Percentiles rank a stretch among this genome's conserved stretches.
Evolutionary conservation across 805 yeast genomes (phyloP).

Genomic region (Wickerhamomyces tratensis): DNA sequence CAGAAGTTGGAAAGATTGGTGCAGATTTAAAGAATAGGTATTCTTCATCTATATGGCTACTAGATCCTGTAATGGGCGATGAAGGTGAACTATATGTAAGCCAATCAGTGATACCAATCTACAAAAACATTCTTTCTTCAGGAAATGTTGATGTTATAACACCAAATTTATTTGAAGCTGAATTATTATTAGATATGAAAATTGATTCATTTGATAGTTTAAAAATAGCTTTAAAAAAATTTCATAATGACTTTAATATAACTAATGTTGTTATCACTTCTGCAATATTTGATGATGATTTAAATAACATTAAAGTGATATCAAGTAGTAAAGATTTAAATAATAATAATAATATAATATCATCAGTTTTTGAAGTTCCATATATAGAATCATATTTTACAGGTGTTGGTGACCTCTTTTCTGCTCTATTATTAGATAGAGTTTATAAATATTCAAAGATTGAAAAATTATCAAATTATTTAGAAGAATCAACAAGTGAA

Average conservation of each 20-base stretch:
- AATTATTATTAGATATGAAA: slow-evolving; percentile 47
- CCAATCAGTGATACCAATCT: slow-evolving; percentile 48
- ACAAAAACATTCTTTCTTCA: slow-evolving; percentile 32
- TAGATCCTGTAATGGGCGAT: slow-evolving; percentile 81
- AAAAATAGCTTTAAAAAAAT: slow-evolving; percentile 30
- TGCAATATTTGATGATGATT: slow-evolving; percentile 21
- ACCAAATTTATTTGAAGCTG: slow-evolving; percentile 88
- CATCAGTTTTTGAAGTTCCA: slow-evolving; percentile 38
- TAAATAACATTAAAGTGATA: slow-evolving; percentile 3
- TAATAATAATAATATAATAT: slow-evolving; percentile 1
- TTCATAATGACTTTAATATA: slow-evolving; percentile 42
- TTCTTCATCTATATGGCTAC: slow-evolving; percentile 37
- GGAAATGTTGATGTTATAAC: slow-evolving; percentile 64
- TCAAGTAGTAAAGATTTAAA: slow-evolving; percentile 11
- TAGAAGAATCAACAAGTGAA: slow-evolving; percentile 35
- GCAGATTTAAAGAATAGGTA: slow-evolving; percentile 24
- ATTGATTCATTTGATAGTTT: slow-evolving; percentile 32
- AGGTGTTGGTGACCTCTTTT: slow-evolving; percentile 90
- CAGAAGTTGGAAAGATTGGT: slow-evolving; percentile 31
- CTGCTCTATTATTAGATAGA: slow-evolving; percentile 68
- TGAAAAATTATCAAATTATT: slow-evolving; percentile 1
- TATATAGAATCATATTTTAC: slow-evolving; percentile 75
- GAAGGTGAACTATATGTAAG: slow-evolving; percentile 63
- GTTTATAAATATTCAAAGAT: slow-evolving; percentile 23
- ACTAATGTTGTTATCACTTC: slow-evolving; percentile 64